Base-by-base conservation (phyloP, 345 rosid genomes). In the Kandelia obovata region DNA sequence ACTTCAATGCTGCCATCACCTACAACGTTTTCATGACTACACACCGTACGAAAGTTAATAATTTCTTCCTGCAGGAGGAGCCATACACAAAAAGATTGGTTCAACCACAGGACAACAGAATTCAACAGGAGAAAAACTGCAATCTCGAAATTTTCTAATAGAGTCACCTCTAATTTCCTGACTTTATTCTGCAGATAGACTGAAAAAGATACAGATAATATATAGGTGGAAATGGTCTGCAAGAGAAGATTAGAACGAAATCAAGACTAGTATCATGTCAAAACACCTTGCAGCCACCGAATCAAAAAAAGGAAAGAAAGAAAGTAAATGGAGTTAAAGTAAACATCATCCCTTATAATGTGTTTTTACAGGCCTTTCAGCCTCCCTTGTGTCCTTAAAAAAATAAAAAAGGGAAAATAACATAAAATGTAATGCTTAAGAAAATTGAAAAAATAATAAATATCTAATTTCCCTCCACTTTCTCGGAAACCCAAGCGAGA, bases 11-110 rank as follows among this genome's bases (percentile, higher is more conserved):
- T 58, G 25, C 58, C 77, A 75, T 61, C 77, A 23, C 55, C 79
- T 68, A 60, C 56, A 58, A 15, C 77, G 66, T 62, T 66, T 71
- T 75, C 80, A 70, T 63, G 70, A 62, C 76, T 74, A 77, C 92
- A 87, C 63, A 61, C 57, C 66, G 52, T 78, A 72, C 21, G 74
- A 70, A 88, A 89, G 62, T 77, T 81, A 73, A 46, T 39, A 64
- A 77, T 88, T 78, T 88, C 95, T 80, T 77, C 90, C 98, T 90
- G 91, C 81, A 84, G 77, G 73, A 68, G 65, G 69, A 62, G 43
- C 60, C 25, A 35, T 25, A 58, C 51, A 32, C 62, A 64, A 28
- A 49, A 53, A 69, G 65, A 39, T 53, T 68, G 6, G 60, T 30
- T 32, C 47, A 67, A 23, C 67, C 46, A 27, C 49, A 56, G 20